Evolutionary conservation across 192 early-diverging fungal species (phyloP).

Genomic region (Gryganskiella cystojenkinii): DNA sequence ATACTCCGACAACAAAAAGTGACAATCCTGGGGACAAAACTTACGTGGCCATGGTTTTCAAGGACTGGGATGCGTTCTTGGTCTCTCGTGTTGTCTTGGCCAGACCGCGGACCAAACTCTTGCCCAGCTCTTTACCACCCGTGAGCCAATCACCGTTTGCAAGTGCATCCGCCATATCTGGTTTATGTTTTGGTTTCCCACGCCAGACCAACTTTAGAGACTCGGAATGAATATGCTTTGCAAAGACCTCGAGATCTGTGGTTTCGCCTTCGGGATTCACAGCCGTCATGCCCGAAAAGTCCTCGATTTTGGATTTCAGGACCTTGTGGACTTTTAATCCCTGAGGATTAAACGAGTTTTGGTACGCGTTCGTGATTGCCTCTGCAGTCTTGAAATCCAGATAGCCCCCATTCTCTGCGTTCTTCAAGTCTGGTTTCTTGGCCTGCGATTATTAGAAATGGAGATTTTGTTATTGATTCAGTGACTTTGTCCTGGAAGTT

Average conservation of each 20-base stretch:
- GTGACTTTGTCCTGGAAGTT: neutral
- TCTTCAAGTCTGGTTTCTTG: conserved; percentile 34
- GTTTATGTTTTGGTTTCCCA: conserved; percentile 55
- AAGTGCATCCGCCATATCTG: conserved; percentile 48
- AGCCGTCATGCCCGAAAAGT: conserved; percentile 57
- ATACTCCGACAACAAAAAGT: no score
- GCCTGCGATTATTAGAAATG: conserved; percentile 1
- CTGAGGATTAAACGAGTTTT: conserved; percentile 48
- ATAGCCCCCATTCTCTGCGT: conserved; percentile 33
- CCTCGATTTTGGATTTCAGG: conserved; percentile 64
- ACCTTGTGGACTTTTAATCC: conserved; percentile 62
- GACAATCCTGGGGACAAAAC: no score
- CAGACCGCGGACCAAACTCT: conserved; percentile 54
- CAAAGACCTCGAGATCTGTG: conserved; percentile 59
- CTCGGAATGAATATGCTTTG: conserved; percentile 55
- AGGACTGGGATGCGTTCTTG: conserved; percentile 36
- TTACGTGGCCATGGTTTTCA: conserved; percentile 44
- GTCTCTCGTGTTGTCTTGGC: conserved; percentile 47
- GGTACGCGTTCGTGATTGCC: conserved; percentile 42
- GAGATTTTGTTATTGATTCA: neutral
- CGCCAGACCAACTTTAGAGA: conserved; percentile 58
- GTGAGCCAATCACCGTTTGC: conserved; percentile 56
- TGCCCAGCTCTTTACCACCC: conserved; percentile 54
- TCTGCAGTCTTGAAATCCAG: conserved; percentile 40
- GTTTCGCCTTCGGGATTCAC: conserved; percentile 43